A percentile compares a stretch with the other conserved stretches of the same genome.
These are phyloP conservation scores for Aspergillus homomorphus DNA, from an alignment of 495 filamentous ascomycete species.

Conservation along the genomic window DNA sequence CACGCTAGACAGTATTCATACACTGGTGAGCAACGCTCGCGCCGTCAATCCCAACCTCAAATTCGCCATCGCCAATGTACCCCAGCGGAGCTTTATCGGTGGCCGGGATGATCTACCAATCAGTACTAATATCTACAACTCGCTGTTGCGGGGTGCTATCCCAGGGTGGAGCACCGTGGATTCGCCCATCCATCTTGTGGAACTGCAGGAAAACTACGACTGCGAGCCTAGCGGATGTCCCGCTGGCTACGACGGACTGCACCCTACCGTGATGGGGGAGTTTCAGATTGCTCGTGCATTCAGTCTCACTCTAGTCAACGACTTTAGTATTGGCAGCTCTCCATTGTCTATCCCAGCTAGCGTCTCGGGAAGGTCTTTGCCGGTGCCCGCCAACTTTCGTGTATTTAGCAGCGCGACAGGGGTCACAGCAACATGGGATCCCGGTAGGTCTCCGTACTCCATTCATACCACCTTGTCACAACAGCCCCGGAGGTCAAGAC, in stretches of 20 bases:
- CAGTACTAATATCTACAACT: constrained; percentile 4
- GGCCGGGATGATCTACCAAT: constrained; percentile 1
- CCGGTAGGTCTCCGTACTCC: neutral
- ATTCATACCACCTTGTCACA: too few species aligned
- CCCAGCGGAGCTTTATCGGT: neutral
- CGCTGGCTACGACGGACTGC: constrained; percentile 3
- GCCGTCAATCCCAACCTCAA: constrained; percentile 2
- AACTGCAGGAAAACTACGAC: constrained; percentile 1
- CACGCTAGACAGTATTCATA: neutral
- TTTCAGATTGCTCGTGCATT: constrained; percentile 7
- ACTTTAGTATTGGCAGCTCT: neutral
- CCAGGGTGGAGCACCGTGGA: neutral
- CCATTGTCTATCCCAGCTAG: neutral
- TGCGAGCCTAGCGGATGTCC: constrained; percentile 2
- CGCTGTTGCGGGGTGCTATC: neutral
- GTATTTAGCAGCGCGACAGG: neutral
- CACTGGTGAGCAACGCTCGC: neutral
- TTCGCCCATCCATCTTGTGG: neutral
- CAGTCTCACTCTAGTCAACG: neutral
- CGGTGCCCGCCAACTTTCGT: neutral
- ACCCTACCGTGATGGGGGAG: neutral
- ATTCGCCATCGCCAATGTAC: neutral
- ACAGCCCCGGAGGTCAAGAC: too few species aligned
- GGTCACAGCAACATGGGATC: neutral
- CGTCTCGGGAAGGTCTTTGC: neutral